Evolutionary conservation across 2,329 filamentous ascomycete genomes (phyloP).

Genomic region (Monilinia vaccinii-corymbosi): DNA sequence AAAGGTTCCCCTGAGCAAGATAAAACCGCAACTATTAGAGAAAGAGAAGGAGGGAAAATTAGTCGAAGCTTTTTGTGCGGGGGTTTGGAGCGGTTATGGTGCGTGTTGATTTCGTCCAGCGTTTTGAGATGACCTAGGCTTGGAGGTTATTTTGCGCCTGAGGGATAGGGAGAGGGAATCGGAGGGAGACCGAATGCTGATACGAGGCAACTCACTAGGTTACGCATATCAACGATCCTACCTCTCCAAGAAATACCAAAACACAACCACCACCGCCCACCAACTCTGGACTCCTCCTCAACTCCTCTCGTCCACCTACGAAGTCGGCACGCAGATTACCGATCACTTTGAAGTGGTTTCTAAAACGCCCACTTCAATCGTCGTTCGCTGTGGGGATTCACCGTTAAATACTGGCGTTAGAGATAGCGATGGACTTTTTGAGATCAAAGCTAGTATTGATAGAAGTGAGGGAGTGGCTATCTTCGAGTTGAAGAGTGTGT

Average conservation of each 20-base stretch:
- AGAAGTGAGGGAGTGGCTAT: slow-evolving; percentile 52
- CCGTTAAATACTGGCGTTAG: slow-evolving; percentile 48
- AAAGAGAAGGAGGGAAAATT: slow-evolving; percentile 56
- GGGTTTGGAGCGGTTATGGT: slow-evolving; percentile 38
- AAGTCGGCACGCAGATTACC: slow-evolving; percentile 53
- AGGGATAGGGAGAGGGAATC: neutral
- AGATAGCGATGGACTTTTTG: slow-evolving; percentile 55
- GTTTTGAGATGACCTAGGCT: neutral
- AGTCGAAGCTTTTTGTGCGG: slow-evolving; percentile 28
- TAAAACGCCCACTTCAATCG: slow-evolving; percentile 50
- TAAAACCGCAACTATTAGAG: slow-evolving; percentile 57
- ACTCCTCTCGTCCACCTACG: slow-evolving; percentile 47
- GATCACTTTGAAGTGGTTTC: slow-evolving; percentile 66
- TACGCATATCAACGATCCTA: slow-evolving; percentile 50
- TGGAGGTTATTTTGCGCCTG: neutral
- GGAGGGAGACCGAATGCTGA: neutral
- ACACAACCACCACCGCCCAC: slow-evolving; percentile 41
- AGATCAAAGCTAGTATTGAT: slow-evolving; percentile 54
- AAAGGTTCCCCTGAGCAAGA: slow-evolving; percentile 51
- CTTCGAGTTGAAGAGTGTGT: slow-evolving; percentile 55
- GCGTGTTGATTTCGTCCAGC: slow-evolving; percentile 29
- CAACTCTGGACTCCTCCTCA: slow-evolving; percentile 54
- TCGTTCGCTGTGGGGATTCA: slow-evolving; percentile 57
- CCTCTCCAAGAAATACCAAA: slow-evolving; percentile 49
- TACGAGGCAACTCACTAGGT: slow-evolving; percentile 15